Evolutionary conservation across 352 stramenopile species (phyloP), one percentile per base, ranked within the genome.

Genomic region (Phytophthora niederhauseri): DNA sequence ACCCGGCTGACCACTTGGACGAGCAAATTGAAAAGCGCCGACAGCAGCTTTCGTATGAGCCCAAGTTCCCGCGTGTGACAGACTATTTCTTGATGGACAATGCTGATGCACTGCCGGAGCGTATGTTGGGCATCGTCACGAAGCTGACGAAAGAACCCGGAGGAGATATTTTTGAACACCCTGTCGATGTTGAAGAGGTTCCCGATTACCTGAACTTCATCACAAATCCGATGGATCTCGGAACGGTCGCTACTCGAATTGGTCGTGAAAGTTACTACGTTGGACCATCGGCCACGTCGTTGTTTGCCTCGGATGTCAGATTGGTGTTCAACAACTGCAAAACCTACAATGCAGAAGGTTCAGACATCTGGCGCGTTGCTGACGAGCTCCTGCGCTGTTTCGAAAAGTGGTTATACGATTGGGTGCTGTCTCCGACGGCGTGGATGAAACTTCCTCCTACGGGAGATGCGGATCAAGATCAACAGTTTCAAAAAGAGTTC

Each of bases 301-400:
- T 97, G 20, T 97, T 97, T 82, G 84, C 84, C 26, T 84, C 88
- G 19, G 90, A 97, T 34, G 83, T 97, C 9, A 82, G 91, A 22
- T 73, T 97, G 3, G 88, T 97, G 9, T 97, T 97, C 69, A 74
- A 64, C 15, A 97, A 97, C 64, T 97, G 91, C 66, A 95, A 94
- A 56, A 72, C 75, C 19, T 97, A 94, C 75, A 97, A 97, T 68
- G 77, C 77, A 0, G 82, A 91, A 31, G 85, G 76, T 24, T 97
- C 90, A 0, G 88, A 91, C 19, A 97, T 97, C 60, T 94, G 82
- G 81, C 48, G 74, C 24, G 72, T 92, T 64, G 88, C 90, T 2
- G 71, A 95, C 38, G 81, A 82, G 9, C 70, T 97, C 4, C 62
- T 90, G 6, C 82, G 83, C 61, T 84, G 75, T 3, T 97, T 97